phyloP scores from a whole-genome alignment of 1,284 basidiomycete genomes.

The Schizophyllum commune region DNA sequence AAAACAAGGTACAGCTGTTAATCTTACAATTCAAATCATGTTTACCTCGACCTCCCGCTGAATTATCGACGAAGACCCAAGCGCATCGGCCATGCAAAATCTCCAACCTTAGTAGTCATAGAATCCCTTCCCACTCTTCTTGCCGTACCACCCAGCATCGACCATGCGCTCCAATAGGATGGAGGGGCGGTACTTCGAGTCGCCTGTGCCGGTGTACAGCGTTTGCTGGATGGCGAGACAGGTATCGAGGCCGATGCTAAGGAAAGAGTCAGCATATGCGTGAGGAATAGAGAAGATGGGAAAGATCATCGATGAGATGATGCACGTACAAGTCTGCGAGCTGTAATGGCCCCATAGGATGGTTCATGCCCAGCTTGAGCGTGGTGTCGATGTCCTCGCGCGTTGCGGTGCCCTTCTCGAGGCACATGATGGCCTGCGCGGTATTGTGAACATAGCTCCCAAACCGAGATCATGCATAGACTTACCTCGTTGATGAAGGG shows the following conservation, averaged over 20 bases:
- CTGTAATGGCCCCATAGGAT: constrained; percentile 91
- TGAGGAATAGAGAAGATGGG: constrained; percentile 6
- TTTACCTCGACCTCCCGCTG: no score
- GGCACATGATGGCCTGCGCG: constrained; percentile 78
- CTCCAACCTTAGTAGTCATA: constrained; percentile 52
- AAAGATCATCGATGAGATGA: background rate
- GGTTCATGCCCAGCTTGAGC: constrained; percentile 88
- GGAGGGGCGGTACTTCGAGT: constrained; percentile 96
- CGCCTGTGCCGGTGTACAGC: constrained; percentile 81
- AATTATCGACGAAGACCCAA: no score
- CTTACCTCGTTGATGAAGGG: constrained; percentile 84
- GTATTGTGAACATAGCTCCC: constrained; percentile 10
- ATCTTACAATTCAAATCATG: no score
- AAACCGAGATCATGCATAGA: constrained; percentile 25
- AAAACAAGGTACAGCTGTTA: no score
- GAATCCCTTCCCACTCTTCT: constrained; percentile 86
- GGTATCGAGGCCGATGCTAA: constrained; percentile 88
- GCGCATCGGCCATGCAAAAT: no score
- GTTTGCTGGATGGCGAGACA: constrained; percentile 89
- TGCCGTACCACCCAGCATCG: constrained; percentile 92
- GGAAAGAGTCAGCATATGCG: background rate
- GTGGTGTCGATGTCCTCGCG: constrained; percentile 95
- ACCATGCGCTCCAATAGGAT: constrained; percentile 92
- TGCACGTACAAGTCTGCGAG: constrained; percentile 41
- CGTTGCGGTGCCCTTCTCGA: constrained; percentile 88